These are phyloP conservation scores for Lycium barbarum DNA, from an alignment of 257 asterid species.

Conservation along the genomic window DNA sequence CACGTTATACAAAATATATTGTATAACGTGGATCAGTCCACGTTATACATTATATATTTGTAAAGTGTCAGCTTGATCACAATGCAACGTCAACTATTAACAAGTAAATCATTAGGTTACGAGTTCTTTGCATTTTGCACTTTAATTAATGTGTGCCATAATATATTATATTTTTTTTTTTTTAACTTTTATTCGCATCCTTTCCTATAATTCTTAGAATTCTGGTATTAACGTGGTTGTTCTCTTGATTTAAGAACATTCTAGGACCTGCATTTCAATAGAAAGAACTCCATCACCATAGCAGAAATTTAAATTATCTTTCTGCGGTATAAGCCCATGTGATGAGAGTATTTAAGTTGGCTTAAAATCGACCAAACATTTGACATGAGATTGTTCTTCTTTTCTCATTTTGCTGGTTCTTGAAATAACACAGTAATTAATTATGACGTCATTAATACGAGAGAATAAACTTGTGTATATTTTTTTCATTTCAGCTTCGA, in stretches of 20 bases:
- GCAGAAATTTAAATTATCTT: background rate
- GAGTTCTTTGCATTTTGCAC: background rate
- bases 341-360: constrained; percentile 19
- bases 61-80: background rate
- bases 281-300: background rate
- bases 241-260: background rate
- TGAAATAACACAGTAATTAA: background rate
- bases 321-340: background rate
- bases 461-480: background rate
- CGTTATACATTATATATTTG: too few relatives aligned
- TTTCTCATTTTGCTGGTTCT: constrained; percentile 8
- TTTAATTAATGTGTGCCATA: background rate
- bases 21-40: too few relatives aligned
- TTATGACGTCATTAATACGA: background rate
- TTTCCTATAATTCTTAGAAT: background rate
- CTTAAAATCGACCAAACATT: background rate
- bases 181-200: background rate
- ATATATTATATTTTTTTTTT: background rate
- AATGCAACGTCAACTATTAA: background rate
- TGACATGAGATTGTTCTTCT: background rate
- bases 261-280: constrained; percentile 13
- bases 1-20: too few relatives aligned
- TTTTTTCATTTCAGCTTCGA: background rate
- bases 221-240: background rate
- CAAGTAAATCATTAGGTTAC: background rate